These are phyloP conservation scores for Trichoderma brevicompactum DNA, from an alignment of 2,329 filamentous ascomycete species.

Conservation along the genomic window DNA sequence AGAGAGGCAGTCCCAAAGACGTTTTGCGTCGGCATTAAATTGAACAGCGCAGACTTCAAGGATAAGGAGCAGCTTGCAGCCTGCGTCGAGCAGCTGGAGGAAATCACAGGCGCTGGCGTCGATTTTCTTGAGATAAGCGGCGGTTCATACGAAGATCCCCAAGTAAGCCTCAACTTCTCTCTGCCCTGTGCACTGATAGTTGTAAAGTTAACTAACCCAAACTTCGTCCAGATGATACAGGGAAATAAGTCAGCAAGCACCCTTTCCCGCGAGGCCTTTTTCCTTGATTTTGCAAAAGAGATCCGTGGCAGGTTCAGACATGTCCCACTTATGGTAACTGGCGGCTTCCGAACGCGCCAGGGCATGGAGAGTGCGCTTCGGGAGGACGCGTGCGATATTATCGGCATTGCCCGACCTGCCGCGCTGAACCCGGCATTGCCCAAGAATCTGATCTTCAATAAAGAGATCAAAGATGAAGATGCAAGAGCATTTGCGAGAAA, in stretches of 20 bases:
- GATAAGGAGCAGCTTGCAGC: slow-evolving; percentile 51
- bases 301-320: slow-evolving; percentile 48
- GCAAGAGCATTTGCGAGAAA: slow-evolving; percentile 40
- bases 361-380: slow-evolving; percentile 49
- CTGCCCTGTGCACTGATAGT: neutral
- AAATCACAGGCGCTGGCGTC: slow-evolving; percentile 54
- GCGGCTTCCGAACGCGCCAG: slow-evolving; percentile 60
- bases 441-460: slow-evolving; percentile 43
- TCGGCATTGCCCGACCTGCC: slow-evolving; percentile 48
- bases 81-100: slow-evolving; percentile 61
- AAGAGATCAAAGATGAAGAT: slow-evolving; percentile 41
- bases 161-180: slow-evolving; percentile 38
- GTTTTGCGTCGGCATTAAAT: slow-evolving; percentile 59
- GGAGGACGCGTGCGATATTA: slow-evolving; percentile 47
- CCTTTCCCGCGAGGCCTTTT: slow-evolving; percentile 66
- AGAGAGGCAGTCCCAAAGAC: slow-evolving; percentile 42
- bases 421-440: slow-evolving; percentile 46
- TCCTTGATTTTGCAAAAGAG: slow-evolving; percentile 65
- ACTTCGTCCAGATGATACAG: slow-evolving; percentile 42
- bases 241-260: slow-evolving; percentile 42
- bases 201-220: neutral
- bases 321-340: slow-evolving; percentile 61
- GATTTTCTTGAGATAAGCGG: slow-evolving; percentile 73
- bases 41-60: slow-evolving; percentile 63
- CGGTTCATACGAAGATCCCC: slow-evolving; percentile 61